Base-by-base conservation (phyloP, 371 early-diverging fungal species). In the Mortierella sp. region DNA sequence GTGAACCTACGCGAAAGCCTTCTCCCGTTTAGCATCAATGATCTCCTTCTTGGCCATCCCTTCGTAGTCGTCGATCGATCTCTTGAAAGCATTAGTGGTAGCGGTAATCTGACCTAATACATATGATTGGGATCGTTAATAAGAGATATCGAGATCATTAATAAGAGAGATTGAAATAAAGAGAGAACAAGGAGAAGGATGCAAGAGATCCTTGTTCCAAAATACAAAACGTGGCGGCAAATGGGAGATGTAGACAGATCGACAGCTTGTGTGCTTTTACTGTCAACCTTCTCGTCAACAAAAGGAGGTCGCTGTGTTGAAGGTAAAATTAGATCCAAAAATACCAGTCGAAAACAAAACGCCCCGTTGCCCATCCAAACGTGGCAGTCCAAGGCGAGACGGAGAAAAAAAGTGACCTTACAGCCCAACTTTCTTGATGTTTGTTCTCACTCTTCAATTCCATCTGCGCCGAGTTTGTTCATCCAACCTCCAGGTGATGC, bases 1-100 rank as follows among this genome's bases (percentile, higher is more conserved):
- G n/a, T 0, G 34, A 42, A 89, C 90, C 82, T 92, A 96, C 96
- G 90, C 90, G 31, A 93, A 79, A 1, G 95, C 95, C 34, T 92
- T 95, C 82, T 96, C 95, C 80, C 95, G 94, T 78, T 95, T 96
- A 38, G 88, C 92, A 10, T 94, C 88, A 44, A 95, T 93, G 80
- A 95, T 89, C 81, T 96, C 96, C 80, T 95, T 90, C 84, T 93
- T 93, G 44, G 95, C 94, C 75, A 94, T 88, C 73, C 91, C 90
- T 28, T 94, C 94, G 84, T 95, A 92, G 72, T 96, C 96, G 79
- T 94, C 93, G 70, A 94, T 93, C 2, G 93, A 91, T 28, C 95
- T 91, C 82, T 95, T 91, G 75, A 96, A 89, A 8, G 94, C 89
- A 70, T 89, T 91, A 60, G 95, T 91, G 7, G 92, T 89, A 2